A percentile compares a stretch with the other conserved stretches of the same genome.
phyloP scores from a whole-genome alignment of 2,329 filamentous ascomycete species.

The Talaromyces sp. region DNA sequence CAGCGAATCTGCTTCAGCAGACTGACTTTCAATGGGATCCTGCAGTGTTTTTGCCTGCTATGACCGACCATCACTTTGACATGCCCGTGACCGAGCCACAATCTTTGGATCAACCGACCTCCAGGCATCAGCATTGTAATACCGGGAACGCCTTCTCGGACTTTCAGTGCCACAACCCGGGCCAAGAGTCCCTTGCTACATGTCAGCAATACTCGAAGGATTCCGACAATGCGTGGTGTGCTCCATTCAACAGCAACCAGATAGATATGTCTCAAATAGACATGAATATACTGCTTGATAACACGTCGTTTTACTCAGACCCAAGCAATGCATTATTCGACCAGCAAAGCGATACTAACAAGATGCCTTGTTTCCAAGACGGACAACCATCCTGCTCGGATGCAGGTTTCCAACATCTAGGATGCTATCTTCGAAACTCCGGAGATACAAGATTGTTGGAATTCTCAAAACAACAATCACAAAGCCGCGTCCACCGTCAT shows the following conservation, averaged over 20 bases:
- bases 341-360: conserved; percentile 15
- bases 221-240: conserved; percentile 23
- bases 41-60: conserved; percentile 26
- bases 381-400: conserved; percentile 31
- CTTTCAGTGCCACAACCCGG: conserved; percentile 12
- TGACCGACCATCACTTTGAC: conserved; percentile 11
- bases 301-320: conserved; percentile 20
- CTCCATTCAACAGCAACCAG: conserved; percentile 24
- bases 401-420: conserved; percentile 30
- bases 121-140: conserved; percentile 3
- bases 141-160: background rate
- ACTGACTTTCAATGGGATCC: conserved; percentile 30
- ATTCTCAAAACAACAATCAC: conserved; percentile 26
- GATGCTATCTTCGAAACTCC: conserved; percentile 29
- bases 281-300: conserved; percentile 36
- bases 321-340: conserved; percentile 9
- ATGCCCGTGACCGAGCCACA: conserved; percentile 9
- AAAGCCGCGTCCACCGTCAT: conserved; percentile 27
- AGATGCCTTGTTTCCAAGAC: conserved; percentile 24
- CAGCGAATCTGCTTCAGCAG: conserved; percentile 34
- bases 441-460: conserved; percentile 18
- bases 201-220: conserved; percentile 29
- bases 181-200: background rate
- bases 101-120: background rate
- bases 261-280: conserved; percentile 32